phyloP scores from a whole-genome alignment of 768 basidiomycete genomes.

The Clavulina sp. region DNA sequence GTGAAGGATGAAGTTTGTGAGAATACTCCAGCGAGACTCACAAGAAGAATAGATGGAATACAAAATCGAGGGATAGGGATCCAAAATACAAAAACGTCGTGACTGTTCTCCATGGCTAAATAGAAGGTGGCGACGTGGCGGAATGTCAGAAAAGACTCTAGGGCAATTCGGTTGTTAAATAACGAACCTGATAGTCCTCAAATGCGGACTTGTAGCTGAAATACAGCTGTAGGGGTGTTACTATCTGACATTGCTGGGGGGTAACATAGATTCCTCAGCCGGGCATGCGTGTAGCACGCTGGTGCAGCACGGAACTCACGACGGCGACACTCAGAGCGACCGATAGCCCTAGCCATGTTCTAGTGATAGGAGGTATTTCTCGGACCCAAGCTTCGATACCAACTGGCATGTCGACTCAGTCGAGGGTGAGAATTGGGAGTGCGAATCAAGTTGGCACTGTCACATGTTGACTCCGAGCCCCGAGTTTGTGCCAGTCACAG shows the following conservation, averaged over 20 bases:
- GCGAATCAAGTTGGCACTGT: too few species aligned
- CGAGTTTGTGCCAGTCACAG: too few species aligned
- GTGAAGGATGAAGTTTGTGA: neutral
- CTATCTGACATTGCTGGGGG: slow-evolving; percentile 72
- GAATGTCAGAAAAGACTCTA: slow-evolving; percentile 46
- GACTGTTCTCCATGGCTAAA: slow-evolving; percentile 67
- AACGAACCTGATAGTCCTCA: slow-evolving; percentile 47
- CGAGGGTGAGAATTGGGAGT: too few species aligned
- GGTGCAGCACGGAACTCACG: slow-evolving; percentile 33
- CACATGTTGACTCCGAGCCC: too few species aligned
- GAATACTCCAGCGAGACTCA: too few species aligned
- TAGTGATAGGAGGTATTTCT: slow-evolving; percentile 82
- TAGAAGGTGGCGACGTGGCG: slow-evolving; percentile 67
- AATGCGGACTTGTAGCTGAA: slow-evolving; percentile 81
- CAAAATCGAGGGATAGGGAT: slow-evolving; percentile 76
- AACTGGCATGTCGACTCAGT: slow-evolving; percentile 73
- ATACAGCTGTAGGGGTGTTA: slow-evolving; percentile 83
- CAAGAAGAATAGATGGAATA: slow-evolving; percentile 99
- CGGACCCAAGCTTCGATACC: slow-evolving; percentile 81
- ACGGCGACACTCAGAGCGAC: slow-evolving; percentile 72
- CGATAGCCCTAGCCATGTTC: slow-evolving; percentile 66
- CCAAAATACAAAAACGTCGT: slow-evolving; percentile 98
- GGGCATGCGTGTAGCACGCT: slow-evolving; percentile 3
- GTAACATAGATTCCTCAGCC: neutral
- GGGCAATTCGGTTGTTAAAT: neutral